Evolutionary conservation across 805 yeast genomes (phyloP), one percentile per base, ranked within the genome.

Genomic region (Barnettozyma siamensis): DNA sequence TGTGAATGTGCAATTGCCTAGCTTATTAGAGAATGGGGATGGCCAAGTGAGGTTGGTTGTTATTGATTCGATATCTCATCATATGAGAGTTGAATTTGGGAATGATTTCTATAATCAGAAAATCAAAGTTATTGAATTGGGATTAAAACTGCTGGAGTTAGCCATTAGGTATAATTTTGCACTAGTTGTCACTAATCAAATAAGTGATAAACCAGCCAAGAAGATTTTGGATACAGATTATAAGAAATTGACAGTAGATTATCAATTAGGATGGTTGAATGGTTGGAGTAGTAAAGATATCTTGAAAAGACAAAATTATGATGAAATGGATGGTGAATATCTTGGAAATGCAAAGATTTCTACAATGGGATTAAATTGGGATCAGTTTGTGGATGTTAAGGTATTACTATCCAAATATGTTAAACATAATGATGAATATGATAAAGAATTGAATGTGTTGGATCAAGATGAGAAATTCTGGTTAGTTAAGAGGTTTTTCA

Each of bases 31-130:
- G 26, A 47, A 57, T 11, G 59, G 62, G 1, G 49, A 55, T 7
- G 59, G 62, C 1, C 49, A 55, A 6, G 66, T 81, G 2, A 80
- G 74, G 33, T 54, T 83, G 23, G 67, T 91, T 0, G 70, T 88
- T 2, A 67, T 89, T 9, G 98, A 91, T 60, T 84, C 95, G 27
- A 76, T 89, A 4, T 79, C 91, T 0, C 95, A 87, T 54, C 95
- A 84, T 58, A 59, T 88, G 26, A 65, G 94, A 43, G 79, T 79
- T 1, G 87, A 80, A 47, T 55, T 78, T 19, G 69, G 62, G 32
- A 64, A 68, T 26, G 44, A 43, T 59, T 70, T 16, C 60, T 62
- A 33, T 62, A 66, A 41, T 70, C 75, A 45, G 62, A 68, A 38
- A 53, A 61, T 37, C 72, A 75, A 47, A 53, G 73, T 17, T 61